Conservation (phyloP, 2,329 filamentous ascomycete genomes). For the Claviceps pazoutovae region DNA sequence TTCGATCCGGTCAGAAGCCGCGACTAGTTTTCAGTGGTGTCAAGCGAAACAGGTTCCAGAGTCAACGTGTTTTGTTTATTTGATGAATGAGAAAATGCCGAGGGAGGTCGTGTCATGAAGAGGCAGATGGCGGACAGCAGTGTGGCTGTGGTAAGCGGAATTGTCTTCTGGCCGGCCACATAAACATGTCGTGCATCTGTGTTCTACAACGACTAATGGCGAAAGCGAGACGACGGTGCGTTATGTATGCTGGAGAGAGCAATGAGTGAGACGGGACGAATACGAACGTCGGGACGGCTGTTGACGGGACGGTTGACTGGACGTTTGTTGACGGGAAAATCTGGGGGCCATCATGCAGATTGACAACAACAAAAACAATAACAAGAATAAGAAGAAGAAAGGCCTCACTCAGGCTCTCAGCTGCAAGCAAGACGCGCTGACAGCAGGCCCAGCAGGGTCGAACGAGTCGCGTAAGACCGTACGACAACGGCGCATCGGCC, state of each 20-base stretch:
- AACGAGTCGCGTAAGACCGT: conserved; percentile 1
- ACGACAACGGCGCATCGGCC: background rate
- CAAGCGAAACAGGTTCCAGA: background rate
- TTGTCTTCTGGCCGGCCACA: background rate
- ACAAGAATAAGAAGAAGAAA: background rate
- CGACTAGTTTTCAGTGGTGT: background rate
- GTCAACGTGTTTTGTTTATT: background rate
- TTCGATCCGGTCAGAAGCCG: background rate
- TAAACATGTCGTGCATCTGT: background rate
- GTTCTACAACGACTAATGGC: background rate
- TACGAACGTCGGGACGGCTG: background rate
- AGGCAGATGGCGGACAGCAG: conserved; percentile 3
- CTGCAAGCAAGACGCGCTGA: background rate
- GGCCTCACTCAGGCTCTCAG: background rate
- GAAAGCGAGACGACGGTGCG: background rate
- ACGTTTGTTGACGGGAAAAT: background rate
- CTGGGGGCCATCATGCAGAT: background rate
- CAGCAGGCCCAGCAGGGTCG: background rate
- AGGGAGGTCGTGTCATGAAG: background rate
- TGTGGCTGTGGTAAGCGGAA: background rate
- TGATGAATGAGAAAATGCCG: background rate
- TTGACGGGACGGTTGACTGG: background rate
- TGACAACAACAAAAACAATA: background rate
- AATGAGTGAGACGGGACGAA: background rate
- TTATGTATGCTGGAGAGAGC: background rate